Evolutionary conservation across 495 filamentous ascomycete genomes (phyloP).

Genomic region (Mycothermus thermophilus): DNA sequence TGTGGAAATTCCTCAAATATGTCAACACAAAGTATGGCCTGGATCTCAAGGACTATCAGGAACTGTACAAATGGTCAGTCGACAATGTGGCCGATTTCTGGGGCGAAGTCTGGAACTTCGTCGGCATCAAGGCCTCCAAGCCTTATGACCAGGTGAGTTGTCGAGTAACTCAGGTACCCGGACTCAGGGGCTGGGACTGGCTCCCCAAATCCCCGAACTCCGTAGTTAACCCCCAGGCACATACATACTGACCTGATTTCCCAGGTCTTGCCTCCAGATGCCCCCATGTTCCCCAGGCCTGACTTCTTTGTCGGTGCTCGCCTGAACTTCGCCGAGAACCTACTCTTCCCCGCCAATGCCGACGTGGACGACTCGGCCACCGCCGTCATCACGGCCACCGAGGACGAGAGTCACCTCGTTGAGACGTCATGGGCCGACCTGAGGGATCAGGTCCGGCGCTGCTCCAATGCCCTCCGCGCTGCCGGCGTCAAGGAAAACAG

Average conservation of each 20-base stretch:
- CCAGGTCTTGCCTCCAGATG: constrained; percentile 55
- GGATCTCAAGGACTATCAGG: constrained; percentile 47
- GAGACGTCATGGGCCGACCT: constrained; percentile 68
- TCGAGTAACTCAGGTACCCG: too few species aligned
- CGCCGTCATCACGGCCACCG: constrained; percentile 64
- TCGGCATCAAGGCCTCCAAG: constrained; percentile 53
- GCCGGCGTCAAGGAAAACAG: constrained; percentile 55
- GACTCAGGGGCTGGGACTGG: too few species aligned
- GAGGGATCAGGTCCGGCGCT: constrained; percentile 58
- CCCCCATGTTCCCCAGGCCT: constrained; percentile 72
- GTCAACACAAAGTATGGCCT: constrained; percentile 55
- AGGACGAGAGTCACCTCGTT: constrained; percentile 45
- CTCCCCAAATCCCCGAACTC: too few species aligned
- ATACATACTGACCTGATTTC: too few species aligned
- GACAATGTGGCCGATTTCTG: constrained; percentile 64
- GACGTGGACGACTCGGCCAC: constrained; percentile 39
- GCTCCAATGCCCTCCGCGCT: constrained; percentile 54
- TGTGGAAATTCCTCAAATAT: constrained; percentile 53
- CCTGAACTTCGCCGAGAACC: constrained; percentile 86
- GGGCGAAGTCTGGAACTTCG: constrained; percentile 75
- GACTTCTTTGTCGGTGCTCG: constrained; percentile 65
- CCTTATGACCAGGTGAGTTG: constrained; percentile 44
- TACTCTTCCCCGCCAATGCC: constrained; percentile 55
- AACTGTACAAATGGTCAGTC: constrained; percentile 74
- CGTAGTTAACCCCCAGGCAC: too few species aligned